Conservation (phyloP, 495 filamentous ascomycete species). For the Neurospora sp. region DNA sequence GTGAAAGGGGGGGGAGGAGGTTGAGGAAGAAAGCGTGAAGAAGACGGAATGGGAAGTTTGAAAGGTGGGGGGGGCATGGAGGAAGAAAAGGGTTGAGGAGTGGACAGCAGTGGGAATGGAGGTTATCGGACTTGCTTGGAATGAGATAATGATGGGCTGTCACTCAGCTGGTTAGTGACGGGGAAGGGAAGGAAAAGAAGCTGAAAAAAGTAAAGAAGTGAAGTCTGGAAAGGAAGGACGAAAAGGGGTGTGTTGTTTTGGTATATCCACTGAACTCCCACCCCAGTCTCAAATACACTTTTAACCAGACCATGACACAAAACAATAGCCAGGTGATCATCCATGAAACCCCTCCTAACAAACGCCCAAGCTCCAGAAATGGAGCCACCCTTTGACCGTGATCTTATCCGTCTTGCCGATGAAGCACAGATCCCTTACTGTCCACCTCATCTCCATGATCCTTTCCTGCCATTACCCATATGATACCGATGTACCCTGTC, state of each 20-base stretch:
- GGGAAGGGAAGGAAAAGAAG: neutral
- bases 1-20: too few relatives aligned
- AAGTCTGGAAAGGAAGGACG: neutral
- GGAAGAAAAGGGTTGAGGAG: neutral
- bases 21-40: neutral
- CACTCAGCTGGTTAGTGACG: neutral
- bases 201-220: neutral
- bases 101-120: neutral
- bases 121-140: neutral
- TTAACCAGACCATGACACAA: neutral
- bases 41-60: neutral
- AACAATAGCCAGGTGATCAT: neutral
- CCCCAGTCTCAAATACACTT: neutral
- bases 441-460: neutral
- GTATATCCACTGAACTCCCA: neutral
- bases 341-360: neutral
- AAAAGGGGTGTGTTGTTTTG: neutral
- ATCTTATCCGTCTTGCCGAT: neutral
- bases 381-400: neutral
- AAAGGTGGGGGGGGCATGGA: neutral
- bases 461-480: neutral
- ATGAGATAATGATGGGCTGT: neutral
- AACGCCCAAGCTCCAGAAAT: neutral
- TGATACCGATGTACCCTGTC: neutral
- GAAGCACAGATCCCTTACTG: neutral